Conservation (phyloP, 2,329 filamentous ascomycete species). For the Phialemonium atrogriseum region DNA sequence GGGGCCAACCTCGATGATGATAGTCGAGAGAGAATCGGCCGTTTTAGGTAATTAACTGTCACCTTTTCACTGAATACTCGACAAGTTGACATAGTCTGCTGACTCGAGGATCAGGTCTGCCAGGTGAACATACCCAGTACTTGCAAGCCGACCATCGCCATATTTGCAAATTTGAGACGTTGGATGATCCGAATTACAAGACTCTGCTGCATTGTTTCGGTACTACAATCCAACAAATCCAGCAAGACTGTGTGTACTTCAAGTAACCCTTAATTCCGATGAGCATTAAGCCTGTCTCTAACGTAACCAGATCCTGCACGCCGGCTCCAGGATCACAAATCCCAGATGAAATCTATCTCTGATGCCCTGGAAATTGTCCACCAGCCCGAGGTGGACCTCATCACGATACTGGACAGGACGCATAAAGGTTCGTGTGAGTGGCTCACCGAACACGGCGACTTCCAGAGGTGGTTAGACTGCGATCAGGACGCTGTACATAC, state of each 20-base stretch:
- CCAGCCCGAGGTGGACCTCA: too few relatives aligned
- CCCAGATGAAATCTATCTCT: too few relatives aligned
- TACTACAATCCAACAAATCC: conserved; percentile 13
- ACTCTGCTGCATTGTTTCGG: conserved; percentile 11
- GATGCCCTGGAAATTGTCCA: too few relatives aligned
- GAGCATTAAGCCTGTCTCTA: too few relatives aligned
- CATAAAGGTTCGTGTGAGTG: conserved; percentile 17
- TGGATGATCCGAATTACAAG: conserved; percentile 15
- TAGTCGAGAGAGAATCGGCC: conserved; percentile 21
- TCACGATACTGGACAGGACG: conserved; percentile 11
- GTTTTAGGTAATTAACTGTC: conserved; percentile 10
- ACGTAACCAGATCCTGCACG: too few relatives aligned
- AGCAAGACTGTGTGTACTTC: conserved; percentile 11
- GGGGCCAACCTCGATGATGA: conserved; percentile 7
- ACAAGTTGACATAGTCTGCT: background rate
- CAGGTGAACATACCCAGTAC: conserved; percentile 13
- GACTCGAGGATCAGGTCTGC: conserved; percentile 8
- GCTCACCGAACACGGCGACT: conserved; percentile 12
- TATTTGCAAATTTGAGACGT: conserved; percentile 17
- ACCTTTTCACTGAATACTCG: background rate
- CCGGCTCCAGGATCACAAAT: too few relatives aligned
- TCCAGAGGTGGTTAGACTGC: conserved; percentile 15
- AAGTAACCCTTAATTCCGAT: conserved; percentile 14
- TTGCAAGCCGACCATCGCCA: conserved; percentile 18
- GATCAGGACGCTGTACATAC: too few relatives aligned